Percentiles rank a stretch among this genome's conserved stretches.
Conservation (phyloP, 1,139 yeast genomes). For the Hyphopichia burtonii region DNA sequence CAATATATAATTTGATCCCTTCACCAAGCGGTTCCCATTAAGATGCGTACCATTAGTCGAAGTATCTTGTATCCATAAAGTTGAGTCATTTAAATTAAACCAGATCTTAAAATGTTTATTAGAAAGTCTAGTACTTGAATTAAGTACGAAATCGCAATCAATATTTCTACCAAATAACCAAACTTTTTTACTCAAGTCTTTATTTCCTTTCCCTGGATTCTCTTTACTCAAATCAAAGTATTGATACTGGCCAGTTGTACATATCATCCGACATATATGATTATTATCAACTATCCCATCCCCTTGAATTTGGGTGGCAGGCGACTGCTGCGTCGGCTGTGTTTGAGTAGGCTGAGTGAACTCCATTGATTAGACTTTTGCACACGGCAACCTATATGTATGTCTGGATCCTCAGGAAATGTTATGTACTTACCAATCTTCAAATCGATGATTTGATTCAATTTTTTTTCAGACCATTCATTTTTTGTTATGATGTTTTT, state of each 20-base stretch:
- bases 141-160: constrained; percentile 62
- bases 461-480: not conserved
- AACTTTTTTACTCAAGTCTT: constrained; percentile 27
- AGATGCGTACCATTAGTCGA: constrained; percentile 92
- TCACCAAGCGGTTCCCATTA: constrained; percentile 70
- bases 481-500: not conserved
- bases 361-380: constrained; percentile 15
- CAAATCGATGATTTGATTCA: not conserved
- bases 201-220: constrained; percentile 23
- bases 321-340: constrained; percentile 65
- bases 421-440: not conserved
- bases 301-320: constrained; percentile 33
- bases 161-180: constrained; percentile 82
- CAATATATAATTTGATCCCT: constrained; percentile 77
- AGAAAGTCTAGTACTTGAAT: constrained; percentile 68
- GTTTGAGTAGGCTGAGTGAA: constrained; percentile 56
- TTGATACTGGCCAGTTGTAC: constrained; percentile 63
- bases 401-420: too few relatives aligned
- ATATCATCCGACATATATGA: constrained; percentile 51
- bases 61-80: constrained; percentile 64
- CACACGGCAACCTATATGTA: not conserved
- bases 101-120: constrained; percentile 76
- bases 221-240: constrained; percentile 39
- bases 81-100: constrained; percentile 52
- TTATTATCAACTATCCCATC: constrained; percentile 22